Percentiles rank a stretch among this genome's conserved stretches.
phyloP scores from a whole-genome alignment of 2,329 filamentous ascomycete genomes.

The Colletotrichum liaoningense region DNA sequence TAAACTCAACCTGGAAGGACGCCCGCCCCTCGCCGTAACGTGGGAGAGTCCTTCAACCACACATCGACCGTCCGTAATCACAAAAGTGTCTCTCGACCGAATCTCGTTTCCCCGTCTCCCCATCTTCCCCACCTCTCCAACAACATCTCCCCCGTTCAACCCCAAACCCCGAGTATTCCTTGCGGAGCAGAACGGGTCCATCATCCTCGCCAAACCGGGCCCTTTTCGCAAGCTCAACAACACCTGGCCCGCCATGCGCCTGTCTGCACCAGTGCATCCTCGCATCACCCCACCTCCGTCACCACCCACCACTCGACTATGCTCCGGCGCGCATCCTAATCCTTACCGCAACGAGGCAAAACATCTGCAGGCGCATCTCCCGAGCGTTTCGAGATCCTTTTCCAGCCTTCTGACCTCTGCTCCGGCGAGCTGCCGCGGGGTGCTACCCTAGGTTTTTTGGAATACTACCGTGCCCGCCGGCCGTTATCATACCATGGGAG shows the following conservation, averaged over 20 bases:
- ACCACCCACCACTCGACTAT: slow-evolving; percentile 18
- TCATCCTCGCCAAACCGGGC: slow-evolving; percentile 16
- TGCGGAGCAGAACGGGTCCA: slow-evolving; percentile 30
- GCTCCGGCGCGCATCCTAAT: background rate
- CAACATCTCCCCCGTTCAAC: slow-evolving; percentile 11
- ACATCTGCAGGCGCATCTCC: slow-evolving; percentile 27
- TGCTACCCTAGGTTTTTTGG: background rate
- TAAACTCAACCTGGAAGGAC: background rate
- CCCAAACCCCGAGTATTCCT: slow-evolving; percentile 27
- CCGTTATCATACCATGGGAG: background rate
- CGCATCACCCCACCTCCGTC: slow-evolving; percentile 15
- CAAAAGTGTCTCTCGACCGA: background rate
- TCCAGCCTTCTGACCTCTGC: slow-evolving; percentile 3
- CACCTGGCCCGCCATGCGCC: background rate
- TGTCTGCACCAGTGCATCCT: background rate
- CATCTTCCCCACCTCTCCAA: slow-evolving; percentile 18
- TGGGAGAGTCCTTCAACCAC: background rate
- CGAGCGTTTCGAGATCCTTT: slow-evolving; percentile 16
- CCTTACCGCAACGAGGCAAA: slow-evolving; percentile 16
- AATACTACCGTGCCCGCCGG: background rate
- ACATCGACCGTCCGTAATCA: background rate
- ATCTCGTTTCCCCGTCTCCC: background rate
- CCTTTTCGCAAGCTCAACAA: slow-evolving; percentile 27
- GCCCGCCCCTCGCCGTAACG: background rate
- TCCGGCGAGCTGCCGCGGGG: slow-evolving; percentile 8